A percentile compares a stretch with the other conserved stretches of the same genome.
These are phyloP conservation scores for Porcisia hertigi DNA, from an alignment of 208 protist species.

Conservation along the genomic window DNA sequence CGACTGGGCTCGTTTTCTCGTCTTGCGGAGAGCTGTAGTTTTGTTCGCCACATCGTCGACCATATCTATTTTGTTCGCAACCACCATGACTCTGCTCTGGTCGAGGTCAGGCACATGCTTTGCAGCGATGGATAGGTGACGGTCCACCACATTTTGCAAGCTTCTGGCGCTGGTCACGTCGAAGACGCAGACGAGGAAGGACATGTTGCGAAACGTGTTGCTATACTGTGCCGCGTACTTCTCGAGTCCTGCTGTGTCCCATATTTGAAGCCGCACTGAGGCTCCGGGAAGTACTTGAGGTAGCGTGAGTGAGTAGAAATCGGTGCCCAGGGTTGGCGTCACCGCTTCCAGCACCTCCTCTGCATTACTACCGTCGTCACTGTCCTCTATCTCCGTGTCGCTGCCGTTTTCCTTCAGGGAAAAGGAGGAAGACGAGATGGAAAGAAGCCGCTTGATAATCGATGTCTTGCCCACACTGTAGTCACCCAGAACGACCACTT, in stretches of 20 bases:
- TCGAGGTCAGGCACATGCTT: conserved; percentile 43
- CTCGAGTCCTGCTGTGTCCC: conserved; percentile 92
- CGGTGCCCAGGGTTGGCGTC: conserved; percentile 58
- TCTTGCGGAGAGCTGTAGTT: conserved; percentile 6
- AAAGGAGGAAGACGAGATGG: neutral
- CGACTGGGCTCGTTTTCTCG: conserved; percentile 8
- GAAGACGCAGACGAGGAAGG: conserved; percentile 95
- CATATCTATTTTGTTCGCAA: conserved; percentile 64
- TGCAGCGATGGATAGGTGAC: conserved; percentile 33
- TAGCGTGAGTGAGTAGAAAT: conserved; percentile 56
- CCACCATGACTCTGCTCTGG: conserved; percentile 40
- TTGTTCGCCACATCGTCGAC: conserved; percentile 14
- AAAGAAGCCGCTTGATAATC: conserved; percentile 53
- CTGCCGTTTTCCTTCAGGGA: neutral
- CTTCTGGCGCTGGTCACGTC: conserved; percentile 93
- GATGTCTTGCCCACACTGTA: conserved; percentile 69
- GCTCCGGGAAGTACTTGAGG: conserved; percentile 30
- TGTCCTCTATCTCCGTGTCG: conserved; percentile 11
- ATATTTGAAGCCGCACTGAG: conserved; percentile 69
- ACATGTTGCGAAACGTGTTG: conserved; percentile 76
- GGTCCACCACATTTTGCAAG: conserved; percentile 65
- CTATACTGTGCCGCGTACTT: conserved; percentile 95
- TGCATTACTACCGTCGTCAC: conserved; percentile 17
- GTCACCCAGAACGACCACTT: conserved; percentile 31
- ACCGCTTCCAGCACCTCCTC: conserved; percentile 11